Conservation (phyloP, 2,329 filamentous ascomycete species). For the Blastomyces silverae region DNA sequence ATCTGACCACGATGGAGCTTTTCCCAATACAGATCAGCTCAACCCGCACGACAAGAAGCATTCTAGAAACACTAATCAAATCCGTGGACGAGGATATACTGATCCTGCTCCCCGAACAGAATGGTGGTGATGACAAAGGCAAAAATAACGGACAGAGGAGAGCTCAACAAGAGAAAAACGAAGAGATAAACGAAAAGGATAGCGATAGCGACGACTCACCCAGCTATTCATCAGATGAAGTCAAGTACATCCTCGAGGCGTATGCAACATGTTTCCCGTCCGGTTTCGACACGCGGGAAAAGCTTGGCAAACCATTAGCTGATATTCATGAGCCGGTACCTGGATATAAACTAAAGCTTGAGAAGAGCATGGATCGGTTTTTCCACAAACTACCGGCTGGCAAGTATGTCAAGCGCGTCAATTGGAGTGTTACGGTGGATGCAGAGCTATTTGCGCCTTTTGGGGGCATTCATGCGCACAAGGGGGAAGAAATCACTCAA, state of each 20-base stretch:
- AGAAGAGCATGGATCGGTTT: constrained; percentile 56
- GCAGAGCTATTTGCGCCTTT: constrained; percentile 38
- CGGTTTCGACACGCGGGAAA: constrained; percentile 52
- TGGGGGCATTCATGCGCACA: constrained; percentile 30
- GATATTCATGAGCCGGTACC: constrained; percentile 56
- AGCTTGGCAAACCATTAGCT: constrained; percentile 48
- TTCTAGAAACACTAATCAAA: constrained; percentile 45
- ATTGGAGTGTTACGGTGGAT: constrained; percentile 43
- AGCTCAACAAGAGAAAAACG: constrained; percentile 14
- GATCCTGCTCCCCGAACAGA: constrained; percentile 46
- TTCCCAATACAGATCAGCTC: constrained; percentile 36
- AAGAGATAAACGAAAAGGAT: constrained; percentile 13
- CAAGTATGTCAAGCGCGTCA: constrained; percentile 50
- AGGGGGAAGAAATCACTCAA: constrained; percentile 24
- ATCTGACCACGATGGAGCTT: constrained; percentile 41
- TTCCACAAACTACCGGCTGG: constrained; percentile 51
- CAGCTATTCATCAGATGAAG: constrained; percentile 15
- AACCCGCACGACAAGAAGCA: constrained; percentile 31
- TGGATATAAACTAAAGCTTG: constrained; percentile 50
- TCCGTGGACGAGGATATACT: constrained; percentile 57
- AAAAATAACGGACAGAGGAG: constrained; percentile 2
- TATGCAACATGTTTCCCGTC: constrained; percentile 53
- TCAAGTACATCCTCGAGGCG: constrained; percentile 50
- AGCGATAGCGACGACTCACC: background rate
- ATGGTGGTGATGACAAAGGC: constrained; percentile 31